Percentiles rank a stretch among this genome's conserved stretches.
Evolutionary conservation across 2,329 filamentous ascomycete species (phyloP).

Genomic region (Raffaelea albimanens): DNA sequence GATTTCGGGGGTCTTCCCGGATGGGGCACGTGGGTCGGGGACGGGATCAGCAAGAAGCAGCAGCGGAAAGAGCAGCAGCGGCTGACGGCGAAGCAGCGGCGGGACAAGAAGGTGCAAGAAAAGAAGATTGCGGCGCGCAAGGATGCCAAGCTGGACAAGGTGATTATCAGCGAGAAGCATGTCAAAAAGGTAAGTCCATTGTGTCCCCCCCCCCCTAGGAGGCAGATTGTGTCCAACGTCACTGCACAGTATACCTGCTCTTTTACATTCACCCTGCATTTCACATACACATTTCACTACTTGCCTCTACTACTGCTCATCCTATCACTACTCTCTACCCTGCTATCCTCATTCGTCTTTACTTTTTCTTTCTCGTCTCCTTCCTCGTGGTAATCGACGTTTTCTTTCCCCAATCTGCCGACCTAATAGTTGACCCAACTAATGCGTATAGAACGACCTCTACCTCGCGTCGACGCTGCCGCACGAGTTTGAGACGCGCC

Average conservation of each 20-base stretch:
- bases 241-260: not conserved
- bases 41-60: slow-evolving; percentile 65
- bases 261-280: not conserved
- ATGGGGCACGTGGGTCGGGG: slow-evolving; percentile 88
- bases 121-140: slow-evolving; percentile 65
- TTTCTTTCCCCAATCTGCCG: too few species aligned
- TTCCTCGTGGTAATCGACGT: too few species aligned
- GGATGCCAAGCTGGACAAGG: slow-evolving; percentile 71
- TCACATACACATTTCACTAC: too few species aligned
- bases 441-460: slow-evolving; percentile 68
- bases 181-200: slow-evolving; percentile 62
- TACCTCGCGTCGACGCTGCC: slow-evolving; percentile 80
- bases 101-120: slow-evolving; percentile 37
- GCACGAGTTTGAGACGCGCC: slow-evolving; percentile 76
- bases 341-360: not conserved
- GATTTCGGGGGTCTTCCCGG: slow-evolving; percentile 80
- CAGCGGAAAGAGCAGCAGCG: slow-evolving; percentile 44
- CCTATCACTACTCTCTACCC: not conserved
- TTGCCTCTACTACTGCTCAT: not conserved
- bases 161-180: slow-evolving; percentile 88
- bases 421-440: too few species aligned
- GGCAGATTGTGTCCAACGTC: too few species aligned
- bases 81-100: slow-evolving; percentile 31
- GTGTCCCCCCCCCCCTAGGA: too few species aligned
- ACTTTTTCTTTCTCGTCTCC: not conserved